Conservation (phyloP, 2,329 filamentous ascomycete species). For the Aureobasidium zeae region DNA sequence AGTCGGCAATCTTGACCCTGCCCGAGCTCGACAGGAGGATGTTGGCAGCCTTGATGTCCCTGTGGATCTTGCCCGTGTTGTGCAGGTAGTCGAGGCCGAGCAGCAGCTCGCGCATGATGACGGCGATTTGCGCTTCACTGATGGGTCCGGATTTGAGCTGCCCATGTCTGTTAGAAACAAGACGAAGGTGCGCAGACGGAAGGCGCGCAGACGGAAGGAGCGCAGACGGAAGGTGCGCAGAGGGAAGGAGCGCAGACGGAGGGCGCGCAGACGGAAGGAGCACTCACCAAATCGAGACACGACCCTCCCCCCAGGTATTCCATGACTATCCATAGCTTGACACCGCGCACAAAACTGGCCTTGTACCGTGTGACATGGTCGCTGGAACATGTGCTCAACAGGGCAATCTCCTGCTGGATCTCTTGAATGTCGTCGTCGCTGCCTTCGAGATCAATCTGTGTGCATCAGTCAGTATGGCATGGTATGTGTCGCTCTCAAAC, state of each 20-base stretch:
- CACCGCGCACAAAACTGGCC: conserved; percentile 87
- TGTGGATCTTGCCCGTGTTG: conserved; percentile 86
- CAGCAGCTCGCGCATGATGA: conserved; percentile 86
- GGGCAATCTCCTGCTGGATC: conserved; percentile 93
- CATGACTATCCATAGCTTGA: conserved; percentile 99
- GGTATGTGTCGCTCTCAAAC: no score
- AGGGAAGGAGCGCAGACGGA: no score
- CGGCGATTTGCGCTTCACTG: conserved; percentile 81
- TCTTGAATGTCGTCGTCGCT: conserved; percentile 98
- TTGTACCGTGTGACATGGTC: conserved; percentile 94
- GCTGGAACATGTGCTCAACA: conserved; percentile 89
- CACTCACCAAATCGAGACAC: conserved; percentile 75
- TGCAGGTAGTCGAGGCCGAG: conserved; percentile 89
- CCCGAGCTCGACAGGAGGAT: conserved; percentile 83
- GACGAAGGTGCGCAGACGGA: no score
- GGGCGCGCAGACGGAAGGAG: no score
- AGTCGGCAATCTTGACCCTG: conserved; percentile 92
- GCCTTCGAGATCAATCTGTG: conserved; percentile 92
- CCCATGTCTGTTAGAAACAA: conserved; percentile 23
- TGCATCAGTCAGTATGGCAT: conserved; percentile 15
- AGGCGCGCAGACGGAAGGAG: no score
- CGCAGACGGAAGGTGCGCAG: no score
- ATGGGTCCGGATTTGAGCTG: conserved; percentile 86
- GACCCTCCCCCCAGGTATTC: conserved; percentile 93
- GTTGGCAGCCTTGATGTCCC: conserved; percentile 95